Conservation (phyloP, 2,329 filamentous ascomycete genomes). For the Rutstroemia sp. region DNA sequence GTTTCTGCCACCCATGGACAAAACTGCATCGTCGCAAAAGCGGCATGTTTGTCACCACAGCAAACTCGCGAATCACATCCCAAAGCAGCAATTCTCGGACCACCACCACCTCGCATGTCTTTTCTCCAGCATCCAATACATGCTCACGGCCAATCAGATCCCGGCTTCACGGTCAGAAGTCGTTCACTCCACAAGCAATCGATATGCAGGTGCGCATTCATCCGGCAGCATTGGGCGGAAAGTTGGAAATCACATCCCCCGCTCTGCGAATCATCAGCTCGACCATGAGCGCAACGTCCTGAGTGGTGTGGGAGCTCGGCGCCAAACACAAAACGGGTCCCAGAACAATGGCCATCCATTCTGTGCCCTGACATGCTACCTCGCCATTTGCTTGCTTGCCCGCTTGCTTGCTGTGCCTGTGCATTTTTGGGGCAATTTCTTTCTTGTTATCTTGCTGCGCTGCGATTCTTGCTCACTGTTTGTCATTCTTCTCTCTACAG, state of each 20-base stretch:
- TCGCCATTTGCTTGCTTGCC: not conserved
- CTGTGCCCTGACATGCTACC: not conserved
- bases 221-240: not conserved
- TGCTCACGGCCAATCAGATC: not conserved
- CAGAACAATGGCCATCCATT: not conserved
- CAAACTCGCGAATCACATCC: not conserved
- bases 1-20: no score
- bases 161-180: not conserved
- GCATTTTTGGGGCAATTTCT: no score
- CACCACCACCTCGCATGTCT: not conserved
- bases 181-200: not conserved
- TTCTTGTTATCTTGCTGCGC: no score
- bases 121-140: not conserved
- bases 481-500: no score
- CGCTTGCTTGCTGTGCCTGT: not conserved
- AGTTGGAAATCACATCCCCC: conserved; percentile 3
- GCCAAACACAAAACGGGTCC: not conserved
- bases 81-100: not conserved
- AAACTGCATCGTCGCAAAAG: not conserved
- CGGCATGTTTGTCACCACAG: not conserved
- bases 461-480: no score
- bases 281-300: not conserved
- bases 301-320: conserved; percentile 2
- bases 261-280: conserved; percentile 7
- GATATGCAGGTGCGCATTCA: no score